Base-by-base conservation (phyloP, 495 filamentous ascomycete species). In the Rhypophila decipiens region DNA sequence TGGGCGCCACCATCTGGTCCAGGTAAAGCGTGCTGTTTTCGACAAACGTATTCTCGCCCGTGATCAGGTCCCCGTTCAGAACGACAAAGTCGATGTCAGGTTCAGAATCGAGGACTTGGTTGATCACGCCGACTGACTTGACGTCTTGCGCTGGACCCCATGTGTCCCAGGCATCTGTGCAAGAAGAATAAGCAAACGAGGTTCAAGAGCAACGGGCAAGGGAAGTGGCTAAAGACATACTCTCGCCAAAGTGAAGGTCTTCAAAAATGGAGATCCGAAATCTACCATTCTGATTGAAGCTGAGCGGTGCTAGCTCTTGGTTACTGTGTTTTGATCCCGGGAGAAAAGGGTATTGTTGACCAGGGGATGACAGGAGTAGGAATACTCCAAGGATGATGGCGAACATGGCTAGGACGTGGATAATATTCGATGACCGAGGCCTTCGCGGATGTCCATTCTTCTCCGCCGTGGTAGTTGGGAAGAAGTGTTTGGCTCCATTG, bases 11-110 rank as follows among this genome's bases (percentile, higher is more conserved):
- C 4, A 88, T 78, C 34, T 74, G 57, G 52, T 87, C 76, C 15
- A 87, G 24, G 46, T 86, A 85, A 18, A 64, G 42, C 68, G 35
- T 63, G 67, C 75, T 74, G 53, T 87, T 85, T 21, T 75, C 65
- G 11, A 69, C 55, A 33, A 71, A 77, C 1, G 76, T 76, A 46
- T 79, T 78, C 50, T 88, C 82, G 19, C 85, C 83, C 0, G 86
- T 84, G 49, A 88, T 82, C 9, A 88, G 66, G 52, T 88, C 86
- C 29, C 86, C 85, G 44, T 88, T 90, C 1, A 90, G 60, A 7
- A 90, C 75, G 18, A 85, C 82, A 1, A 88, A 73, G 21, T 81
- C 67, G 0, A 72, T 53, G 50, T 47, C 46, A 0, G 60, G 52
- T 53, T 88, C 85, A 5, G 61, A 50, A n/a, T 76, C 64, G 2